Base-by-base conservation (phyloP, 345 rosid species). In the Bretschneidera sinensis region DNA sequence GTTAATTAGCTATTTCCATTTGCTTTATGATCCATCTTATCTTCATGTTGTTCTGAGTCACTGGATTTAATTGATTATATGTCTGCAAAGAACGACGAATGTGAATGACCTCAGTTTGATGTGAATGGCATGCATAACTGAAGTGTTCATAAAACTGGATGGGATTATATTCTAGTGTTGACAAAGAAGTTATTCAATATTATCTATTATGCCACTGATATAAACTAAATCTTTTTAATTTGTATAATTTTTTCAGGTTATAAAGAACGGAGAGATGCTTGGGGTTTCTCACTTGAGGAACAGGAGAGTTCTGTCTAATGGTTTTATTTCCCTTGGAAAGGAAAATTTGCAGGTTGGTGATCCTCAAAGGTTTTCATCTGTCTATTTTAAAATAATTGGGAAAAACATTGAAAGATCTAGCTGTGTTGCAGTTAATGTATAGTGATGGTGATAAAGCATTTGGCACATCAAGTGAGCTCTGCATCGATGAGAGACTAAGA, bases 251-350 rank as follows among this genome's bases (percentile, higher is more conserved):
- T 69, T 48, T 67, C 91, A 90, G 97, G 99, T 94, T 63, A 90
- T 94, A 62, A 94, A 86, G 76, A 94, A 94, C 58, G 97, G 99
- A 68, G 99, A 94, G 85, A 94, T 94, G 97, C 97, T 94, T 67
- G 97, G 99, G 67, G 97, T 94, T 73, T 90, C 99, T 65, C 97
- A 90, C 78, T 74, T 94, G 81, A 86, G 96, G 77, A 94, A 88
- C 61, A 83, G 97, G 75, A 83, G 86, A 74, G 97, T 94, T 62
- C 80, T 94, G 48, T 94, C 99, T 52, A 94, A 90, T 73, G 99
- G 99, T 56, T 94, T 88, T 68, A 71, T 81, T 66, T 79, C 83
- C 63, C 97, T 94, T 62, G 99, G 99, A 64, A 90, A 88, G 75
- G 97, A 90, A 80, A 90, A 79, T 74, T 74, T 94, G 62, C 97